Evolutionary conservation across 441 rosid species (phyloP).

Genomic region (Viola pubescens): DNA sequence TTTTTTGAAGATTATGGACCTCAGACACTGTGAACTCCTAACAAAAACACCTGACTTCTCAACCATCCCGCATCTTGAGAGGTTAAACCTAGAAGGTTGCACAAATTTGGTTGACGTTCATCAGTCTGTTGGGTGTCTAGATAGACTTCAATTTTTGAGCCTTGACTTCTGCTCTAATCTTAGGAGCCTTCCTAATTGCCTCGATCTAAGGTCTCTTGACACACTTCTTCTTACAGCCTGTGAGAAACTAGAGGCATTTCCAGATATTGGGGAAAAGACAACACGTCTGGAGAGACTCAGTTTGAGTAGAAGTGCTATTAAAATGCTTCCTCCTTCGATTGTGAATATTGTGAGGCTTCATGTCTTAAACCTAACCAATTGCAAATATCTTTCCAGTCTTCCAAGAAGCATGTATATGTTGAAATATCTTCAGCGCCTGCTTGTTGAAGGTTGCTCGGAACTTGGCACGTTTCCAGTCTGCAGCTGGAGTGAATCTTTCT

Average conservation of each 20-base stretch:
- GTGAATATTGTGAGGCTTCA: slow-evolving; percentile 6
- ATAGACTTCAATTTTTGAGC: slow-evolving; percentile 1
- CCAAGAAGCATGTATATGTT: slow-evolving; percentile 11
- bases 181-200: slow-evolving; percentile 12
- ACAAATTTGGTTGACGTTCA: slow-evolving; percentile 17
- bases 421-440: slow-evolving; percentile 14
- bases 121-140: neutral
- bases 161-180: slow-evolving; percentile 14
- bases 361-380: slow-evolving; percentile 10
- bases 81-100: slow-evolving; percentile 20
- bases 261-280: slow-evolving; percentile 13
- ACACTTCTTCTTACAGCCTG: slow-evolving; percentile 17
- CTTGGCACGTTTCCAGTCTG: slow-evolving; percentile 12
- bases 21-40: slow-evolving; percentile 14
- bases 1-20: slow-evolving; percentile 15
- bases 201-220: slow-evolving; percentile 9
- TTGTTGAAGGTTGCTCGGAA: slow-evolving; percentile 19
- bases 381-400: slow-evolving; percentile 12
- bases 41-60: slow-evolving; percentile 13
- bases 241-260: slow-evolving; percentile 13
- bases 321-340: slow-evolving; percentile 16
- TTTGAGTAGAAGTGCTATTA: slow-evolving; percentile 10
- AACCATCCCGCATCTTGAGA: slow-evolving; percentile 15
- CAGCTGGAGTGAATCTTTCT: neutral
- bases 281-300: slow-evolving; percentile 8